These are phyloP conservation scores for Cutaneotrichosporon mucoides DNA, from an alignment of 1,284 basidiomycete genomes.

Conservation along the genomic window DNA sequence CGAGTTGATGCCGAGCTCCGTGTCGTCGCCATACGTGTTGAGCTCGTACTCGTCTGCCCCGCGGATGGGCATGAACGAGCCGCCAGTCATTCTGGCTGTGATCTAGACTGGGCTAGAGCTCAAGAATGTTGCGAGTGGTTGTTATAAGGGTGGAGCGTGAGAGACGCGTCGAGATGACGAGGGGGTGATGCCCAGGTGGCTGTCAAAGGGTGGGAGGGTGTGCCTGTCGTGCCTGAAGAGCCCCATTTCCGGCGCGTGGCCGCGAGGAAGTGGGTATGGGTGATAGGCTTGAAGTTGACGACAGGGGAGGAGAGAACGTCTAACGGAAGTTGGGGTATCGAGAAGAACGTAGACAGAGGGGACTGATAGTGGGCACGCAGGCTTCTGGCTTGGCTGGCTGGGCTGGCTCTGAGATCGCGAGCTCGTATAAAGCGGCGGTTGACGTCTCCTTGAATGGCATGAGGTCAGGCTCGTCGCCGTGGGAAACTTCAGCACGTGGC, in stretches of 20 bases:
- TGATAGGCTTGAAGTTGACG: too few relatives aligned
- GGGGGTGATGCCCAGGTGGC: not conserved
- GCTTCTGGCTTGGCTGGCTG: too few relatives aligned
- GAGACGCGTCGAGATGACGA: not conserved
- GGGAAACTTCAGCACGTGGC: not conserved
- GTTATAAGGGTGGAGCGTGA: not conserved
- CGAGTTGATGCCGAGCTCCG: constrained; percentile 19
- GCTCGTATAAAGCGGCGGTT: too few relatives aligned
- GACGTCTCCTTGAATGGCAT: too few relatives aligned
- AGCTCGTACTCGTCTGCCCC: constrained; percentile 37
- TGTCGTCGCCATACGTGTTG: constrained; percentile 3
- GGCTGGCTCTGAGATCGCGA: too few relatives aligned
- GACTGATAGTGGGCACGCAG: too few relatives aligned
- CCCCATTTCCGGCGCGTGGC: not conserved
- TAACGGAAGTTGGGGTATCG: too few relatives aligned
- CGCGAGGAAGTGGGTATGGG: too few relatives aligned
- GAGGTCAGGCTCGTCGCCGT: not conserved
- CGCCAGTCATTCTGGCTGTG: constrained; percentile 31
- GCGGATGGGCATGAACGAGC: constrained; percentile 28
- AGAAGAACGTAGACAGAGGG: too few relatives aligned
- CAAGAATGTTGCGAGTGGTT: not conserved
- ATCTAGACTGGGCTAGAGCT: too few relatives aligned
- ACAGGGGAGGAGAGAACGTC: too few relatives aligned
- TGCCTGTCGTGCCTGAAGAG: not conserved
- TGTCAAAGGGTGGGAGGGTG: not conserved